Evolutionary conservation across 2,329 filamentous ascomycete genomes (phyloP).

Genomic region (Epichloe brachyelytri): DNA sequence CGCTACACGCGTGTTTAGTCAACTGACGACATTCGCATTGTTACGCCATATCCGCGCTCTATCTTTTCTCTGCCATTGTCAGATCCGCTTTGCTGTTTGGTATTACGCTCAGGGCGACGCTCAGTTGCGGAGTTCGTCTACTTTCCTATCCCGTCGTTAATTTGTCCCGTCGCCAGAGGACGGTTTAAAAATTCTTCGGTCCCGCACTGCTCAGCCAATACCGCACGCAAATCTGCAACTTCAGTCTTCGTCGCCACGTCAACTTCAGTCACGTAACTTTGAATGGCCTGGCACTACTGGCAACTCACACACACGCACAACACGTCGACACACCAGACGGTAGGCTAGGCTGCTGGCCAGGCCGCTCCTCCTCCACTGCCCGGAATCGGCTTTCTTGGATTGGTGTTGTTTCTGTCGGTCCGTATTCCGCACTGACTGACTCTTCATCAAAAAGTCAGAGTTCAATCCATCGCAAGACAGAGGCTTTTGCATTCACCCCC

Average conservation of each 20-base stretch:
- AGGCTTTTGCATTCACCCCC: conserved; percentile 1
- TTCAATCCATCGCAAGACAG: conserved; percentile 2
- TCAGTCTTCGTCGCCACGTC: neutral
- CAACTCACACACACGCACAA: neutral
- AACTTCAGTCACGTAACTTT: neutral
- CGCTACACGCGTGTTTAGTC: neutral
- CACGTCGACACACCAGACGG: neutral
- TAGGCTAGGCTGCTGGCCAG: neutral
- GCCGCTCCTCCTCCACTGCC: neutral
- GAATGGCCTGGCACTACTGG: neutral
- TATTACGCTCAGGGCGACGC: neutral
- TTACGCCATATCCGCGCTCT: neutral
- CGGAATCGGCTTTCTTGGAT: conserved; percentile 2
- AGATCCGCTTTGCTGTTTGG: neutral
- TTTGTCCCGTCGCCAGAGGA: conserved; percentile 9
- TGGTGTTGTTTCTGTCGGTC: neutral
- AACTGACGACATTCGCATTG: neutral
- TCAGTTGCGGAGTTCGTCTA: conserved; percentile 13
- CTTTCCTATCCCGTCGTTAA: conserved; percentile 16
- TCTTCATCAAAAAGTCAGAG: conserved; percentile 4
- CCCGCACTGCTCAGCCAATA: conserved; percentile 9
- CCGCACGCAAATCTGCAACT: conserved; percentile 4
- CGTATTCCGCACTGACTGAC: conserved; percentile 1
- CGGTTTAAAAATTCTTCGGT: conserved; percentile 21
- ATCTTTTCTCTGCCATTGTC: neutral